Conservation (phyloP, 2,329 filamentous ascomycete species). For the Pyrenochaeta sp. region DNA sequence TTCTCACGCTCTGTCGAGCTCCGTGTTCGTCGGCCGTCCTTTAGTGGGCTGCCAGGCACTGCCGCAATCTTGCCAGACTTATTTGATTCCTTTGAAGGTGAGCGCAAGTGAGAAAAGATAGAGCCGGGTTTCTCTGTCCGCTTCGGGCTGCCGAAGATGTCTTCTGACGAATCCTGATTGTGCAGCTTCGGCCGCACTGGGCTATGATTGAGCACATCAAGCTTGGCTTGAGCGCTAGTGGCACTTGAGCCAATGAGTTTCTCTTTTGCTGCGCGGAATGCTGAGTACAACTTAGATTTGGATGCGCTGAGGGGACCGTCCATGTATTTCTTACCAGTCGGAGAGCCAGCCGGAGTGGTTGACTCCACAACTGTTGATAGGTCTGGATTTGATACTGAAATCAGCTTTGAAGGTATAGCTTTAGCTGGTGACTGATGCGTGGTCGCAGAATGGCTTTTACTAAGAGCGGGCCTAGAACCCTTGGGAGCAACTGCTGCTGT, state of each 20-base stretch:
- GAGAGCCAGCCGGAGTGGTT: constrained; percentile 67
- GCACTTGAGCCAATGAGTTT: constrained; percentile 79
- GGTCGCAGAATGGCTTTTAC: constrained; percentile 70
- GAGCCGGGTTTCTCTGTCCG: constrained; percentile 39
- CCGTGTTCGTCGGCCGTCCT: constrained; percentile 59
- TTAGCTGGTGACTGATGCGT: constrained; percentile 39
- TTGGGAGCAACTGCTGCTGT: constrained; percentile 43
- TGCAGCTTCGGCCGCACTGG: constrained; percentile 38
- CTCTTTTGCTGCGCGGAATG: constrained; percentile 85
- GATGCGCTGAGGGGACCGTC: constrained; percentile 90
- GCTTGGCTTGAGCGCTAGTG: constrained; percentile 65
- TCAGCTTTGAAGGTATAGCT: constrained; percentile 59
- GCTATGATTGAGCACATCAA: constrained; percentile 59
- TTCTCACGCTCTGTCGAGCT: constrained; percentile 70
- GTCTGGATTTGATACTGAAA: constrained; percentile 54
- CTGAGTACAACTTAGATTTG: constrained; percentile 90
- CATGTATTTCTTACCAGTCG: constrained; percentile 59
- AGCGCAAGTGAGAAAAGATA: constrained; percentile 47
- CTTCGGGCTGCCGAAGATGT: constrained; percentile 46
- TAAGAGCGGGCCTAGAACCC: constrained; percentile 58
- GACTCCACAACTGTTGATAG: constrained; percentile 52
- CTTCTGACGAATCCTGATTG: constrained; percentile 39
- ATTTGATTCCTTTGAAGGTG: constrained; percentile 47
- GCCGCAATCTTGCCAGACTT: constrained; percentile 27
- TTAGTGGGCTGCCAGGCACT: constrained; percentile 41